These are phyloP conservation scores for Dendrostoma leiphaemia DNA, from an alignment of 2,329 filamentous ascomycete genomes.

Conservation along the genomic window DNA sequence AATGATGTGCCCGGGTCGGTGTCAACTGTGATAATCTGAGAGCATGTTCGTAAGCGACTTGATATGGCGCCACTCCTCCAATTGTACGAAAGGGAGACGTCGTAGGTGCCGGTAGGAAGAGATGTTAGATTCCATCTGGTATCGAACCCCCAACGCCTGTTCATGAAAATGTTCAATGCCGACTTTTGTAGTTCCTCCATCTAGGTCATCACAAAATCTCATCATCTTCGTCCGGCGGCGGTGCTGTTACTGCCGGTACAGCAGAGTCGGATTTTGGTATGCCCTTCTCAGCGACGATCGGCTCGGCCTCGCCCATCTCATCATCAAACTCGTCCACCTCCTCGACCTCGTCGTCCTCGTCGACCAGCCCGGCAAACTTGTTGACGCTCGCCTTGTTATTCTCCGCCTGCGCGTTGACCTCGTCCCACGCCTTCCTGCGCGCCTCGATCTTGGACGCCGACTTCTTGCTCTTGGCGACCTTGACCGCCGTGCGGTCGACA, in stretches of 20 bases:
- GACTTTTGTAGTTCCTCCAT: background rate
- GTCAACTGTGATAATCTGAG: background rate
- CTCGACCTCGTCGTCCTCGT: slow-evolving; percentile 19
- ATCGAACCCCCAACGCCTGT: slow-evolving; percentile 16
- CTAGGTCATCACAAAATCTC: slow-evolving; percentile 13
- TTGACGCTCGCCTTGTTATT: slow-evolving; percentile 15
- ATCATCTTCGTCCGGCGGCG: slow-evolving; percentile 9
- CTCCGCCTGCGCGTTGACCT: slow-evolving; percentile 46
- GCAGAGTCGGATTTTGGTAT: background rate
- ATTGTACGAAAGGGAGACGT: too few species aligned
- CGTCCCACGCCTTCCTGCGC: slow-evolving; percentile 56
- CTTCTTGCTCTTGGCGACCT: slow-evolving; percentile 54
- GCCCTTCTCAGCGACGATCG: background rate
- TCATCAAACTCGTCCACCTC: slow-evolving; percentile 18
- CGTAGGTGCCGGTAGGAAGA: background rate
- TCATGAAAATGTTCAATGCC: slow-evolving; percentile 13
- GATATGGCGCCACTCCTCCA: background rate
- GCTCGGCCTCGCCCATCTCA: slow-evolving; percentile 23
- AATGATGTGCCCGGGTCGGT: too few species aligned
- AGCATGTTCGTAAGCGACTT: background rate
- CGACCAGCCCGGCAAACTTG: slow-evolving; percentile 16
- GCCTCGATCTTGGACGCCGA: slow-evolving; percentile 45
- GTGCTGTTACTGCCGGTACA: background rate
- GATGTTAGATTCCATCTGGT: slow-evolving; percentile 13
- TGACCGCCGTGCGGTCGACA: slow-evolving; percentile 55